Base-by-base conservation (phyloP, 805 yeast species). In the Metschnikowia matae region DNA sequence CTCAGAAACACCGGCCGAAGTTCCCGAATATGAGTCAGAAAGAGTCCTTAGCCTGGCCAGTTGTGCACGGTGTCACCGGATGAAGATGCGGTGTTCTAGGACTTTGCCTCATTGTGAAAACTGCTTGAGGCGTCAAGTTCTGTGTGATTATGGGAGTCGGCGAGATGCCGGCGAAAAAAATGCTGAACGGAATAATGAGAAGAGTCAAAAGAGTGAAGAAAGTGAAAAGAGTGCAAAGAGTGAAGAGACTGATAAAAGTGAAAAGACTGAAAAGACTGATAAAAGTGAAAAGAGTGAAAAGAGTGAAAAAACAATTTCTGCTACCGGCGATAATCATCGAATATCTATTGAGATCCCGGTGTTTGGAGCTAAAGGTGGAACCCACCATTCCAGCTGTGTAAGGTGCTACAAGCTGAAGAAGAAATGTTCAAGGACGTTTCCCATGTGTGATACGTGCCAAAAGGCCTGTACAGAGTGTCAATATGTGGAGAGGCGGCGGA, bases 351-450 rank as follows among this genome's bases (percentile, higher is more conserved):
- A 53, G 42, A 41, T 41, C 33, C 49, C 50, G 21, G 54, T 56
- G 6, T 58, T 69, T 18, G 73, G 67, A 52, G 4, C 26, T 13
- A 6, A 6, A 2, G 31, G 31, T 6, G 45, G 31, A 3, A 20
- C 17, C 13, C 73, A 69, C 51, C 64, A 69, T 13, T 64, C 62
- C 53, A 72, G 69, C 60, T 73, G 77, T 51, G 64, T 57, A 34
- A 58, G 75, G 18, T 73, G 77, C 58, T 71, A 73, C 51, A 60
- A 71, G 36, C 62, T 73, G 49, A 73, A 73, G 62, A 73, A 73
- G 55, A 71, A 71, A 56, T 73, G 77, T 53, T 63, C 66, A 42
- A 61, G 76, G 46, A 64, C 62, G 33, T 67, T 66, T 48, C 77
- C 78, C 8, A 59, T 55, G 48, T 73, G 78, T 48, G 56, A 61